phyloP scores from a whole-genome alignment of 495 filamentous ascomycete genomes.

The Tricharina praecox region DNA sequence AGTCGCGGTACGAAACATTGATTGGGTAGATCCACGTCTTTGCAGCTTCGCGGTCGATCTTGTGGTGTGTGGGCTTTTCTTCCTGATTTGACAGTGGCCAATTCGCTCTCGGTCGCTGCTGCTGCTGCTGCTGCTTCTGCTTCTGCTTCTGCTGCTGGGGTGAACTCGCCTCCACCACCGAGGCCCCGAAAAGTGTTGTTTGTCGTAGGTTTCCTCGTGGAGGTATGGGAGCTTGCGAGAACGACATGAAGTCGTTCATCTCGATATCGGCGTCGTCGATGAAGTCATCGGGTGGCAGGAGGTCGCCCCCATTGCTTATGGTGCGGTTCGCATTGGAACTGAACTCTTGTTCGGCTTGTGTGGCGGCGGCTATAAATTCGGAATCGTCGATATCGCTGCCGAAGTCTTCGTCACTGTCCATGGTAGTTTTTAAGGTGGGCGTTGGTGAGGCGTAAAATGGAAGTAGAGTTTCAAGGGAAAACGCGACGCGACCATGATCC shows the following conservation, averaged over 20 bases:
- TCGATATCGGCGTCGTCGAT: conserved; percentile 11
- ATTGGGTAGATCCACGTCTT: conserved; percentile 85
- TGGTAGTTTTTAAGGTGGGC: too few species aligned
- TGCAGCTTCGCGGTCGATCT: conserved; percentile 53
- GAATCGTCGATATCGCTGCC: conserved; percentile 35
- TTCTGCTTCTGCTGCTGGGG: too few species aligned
- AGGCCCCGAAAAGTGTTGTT: conserved; percentile 65
- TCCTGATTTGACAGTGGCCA: conserved; percentile 46
- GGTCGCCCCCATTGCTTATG: background rate
- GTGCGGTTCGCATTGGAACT: background rate
- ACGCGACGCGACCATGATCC: too few species aligned
- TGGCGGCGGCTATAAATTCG: conserved; percentile 34
- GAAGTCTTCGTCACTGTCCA: conserved; percentile 4
- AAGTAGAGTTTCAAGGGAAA: too few species aligned
- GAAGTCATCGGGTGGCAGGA: conserved; percentile 13
- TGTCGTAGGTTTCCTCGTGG: conserved; percentile 46
- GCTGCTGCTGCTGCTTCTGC: background rate
- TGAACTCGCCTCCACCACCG: conserved; percentile 12
- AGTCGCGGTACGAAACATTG: conserved; percentile 80
- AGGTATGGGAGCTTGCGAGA: conserved; percentile 22
- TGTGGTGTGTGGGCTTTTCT: conserved; percentile 77
- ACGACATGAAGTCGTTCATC: background rate
- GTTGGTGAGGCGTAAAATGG: too few species aligned
- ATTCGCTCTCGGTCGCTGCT: conserved; percentile 28
- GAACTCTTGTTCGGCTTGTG: conserved; percentile 20